These are phyloP conservation scores for Filobasidium floriforme DNA, from an alignment of 768 basidiomycete species.

Conservation along the genomic window DNA sequence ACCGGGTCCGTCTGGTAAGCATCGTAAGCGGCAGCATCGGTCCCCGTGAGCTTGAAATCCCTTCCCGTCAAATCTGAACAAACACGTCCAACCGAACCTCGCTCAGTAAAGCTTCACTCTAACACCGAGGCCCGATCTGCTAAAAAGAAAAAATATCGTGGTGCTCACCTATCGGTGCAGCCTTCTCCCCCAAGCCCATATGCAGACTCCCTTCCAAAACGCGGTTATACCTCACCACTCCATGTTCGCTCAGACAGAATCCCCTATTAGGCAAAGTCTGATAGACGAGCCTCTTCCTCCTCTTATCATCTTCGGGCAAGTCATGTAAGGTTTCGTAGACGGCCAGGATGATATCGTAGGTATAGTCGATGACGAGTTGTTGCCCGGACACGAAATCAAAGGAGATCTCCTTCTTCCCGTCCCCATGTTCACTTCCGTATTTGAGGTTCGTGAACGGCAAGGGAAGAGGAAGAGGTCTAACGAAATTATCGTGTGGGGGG, in stretches of 20 bases:
- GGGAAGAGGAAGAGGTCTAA: conserved; percentile 3
- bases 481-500: conserved; percentile 38
- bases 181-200: conserved; percentile 40
- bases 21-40: conserved; percentile 39
- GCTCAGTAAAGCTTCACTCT: background rate
- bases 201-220: conserved; percentile 23
- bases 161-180: conserved; percentile 32
- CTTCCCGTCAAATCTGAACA: conserved; percentile 29
- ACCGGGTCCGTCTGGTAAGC: conserved; percentile 36
- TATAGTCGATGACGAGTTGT: conserved; percentile 28
- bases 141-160: no score
- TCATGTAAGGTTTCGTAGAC: conserved; percentile 24
- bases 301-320: conserved; percentile 11
- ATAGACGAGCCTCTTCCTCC: conserved; percentile 22
- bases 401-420: conserved; percentile 13
- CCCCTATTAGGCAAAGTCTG: conserved; percentile 31
- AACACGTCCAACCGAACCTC: background rate
- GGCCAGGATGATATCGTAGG: conserved; percentile 26
- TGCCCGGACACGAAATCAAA: conserved; percentile 15
- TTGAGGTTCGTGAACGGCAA: background rate
- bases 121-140: no score
- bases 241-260: conserved; percentile 35
- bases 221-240: conserved; percentile 25
- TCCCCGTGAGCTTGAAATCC: conserved; percentile 29
- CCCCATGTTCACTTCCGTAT: conserved; percentile 14